Evolutionary conservation across 192 early-diverging fungal genomes (phyloP).

Genomic region (Polychytrium aggregatum): DNA sequence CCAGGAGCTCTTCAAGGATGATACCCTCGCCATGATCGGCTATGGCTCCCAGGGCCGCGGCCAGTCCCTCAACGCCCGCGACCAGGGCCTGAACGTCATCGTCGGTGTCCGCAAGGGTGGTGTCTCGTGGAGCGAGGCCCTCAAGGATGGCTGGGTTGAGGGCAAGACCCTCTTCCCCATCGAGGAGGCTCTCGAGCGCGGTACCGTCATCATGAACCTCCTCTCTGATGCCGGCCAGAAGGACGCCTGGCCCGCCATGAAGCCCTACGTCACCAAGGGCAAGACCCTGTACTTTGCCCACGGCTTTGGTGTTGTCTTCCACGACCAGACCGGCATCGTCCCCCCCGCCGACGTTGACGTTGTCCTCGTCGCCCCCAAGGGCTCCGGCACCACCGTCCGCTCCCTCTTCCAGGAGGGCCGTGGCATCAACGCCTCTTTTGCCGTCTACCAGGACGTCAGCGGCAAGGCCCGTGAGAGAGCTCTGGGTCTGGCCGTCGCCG

Average conservation of each 20-base stretch:
- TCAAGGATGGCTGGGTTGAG: slow-evolving; percentile 90
- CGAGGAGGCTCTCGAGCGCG: slow-evolving; percentile 80
- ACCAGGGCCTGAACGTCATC: slow-evolving; percentile 94
- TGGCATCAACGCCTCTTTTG: slow-evolving; percentile 94
- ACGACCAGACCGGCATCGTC: slow-evolving; percentile 79
- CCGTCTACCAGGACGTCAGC: slow-evolving; percentile 86
- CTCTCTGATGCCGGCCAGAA: slow-evolving; percentile 94
- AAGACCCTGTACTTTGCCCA: slow-evolving; percentile 98
- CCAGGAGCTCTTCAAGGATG: slow-evolving; percentile 80
- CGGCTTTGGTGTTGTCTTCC: slow-evolving; percentile 91
- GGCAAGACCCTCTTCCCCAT: slow-evolving; percentile 93
- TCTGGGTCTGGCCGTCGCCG: slow-evolving; percentile 80
- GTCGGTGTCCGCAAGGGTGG: slow-evolving; percentile 83
- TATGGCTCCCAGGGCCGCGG: slow-evolving; percentile 94
- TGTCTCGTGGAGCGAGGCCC: slow-evolving; percentile 80
- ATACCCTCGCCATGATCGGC: slow-evolving; percentile 83
- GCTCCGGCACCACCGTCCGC: slow-evolving; percentile 87
- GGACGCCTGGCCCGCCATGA: slow-evolving; percentile 77
- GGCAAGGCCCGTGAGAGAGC: slow-evolving; percentile 91
- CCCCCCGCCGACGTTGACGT: slow-evolving; percentile 91
- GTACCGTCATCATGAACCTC: slow-evolving; percentile 86
- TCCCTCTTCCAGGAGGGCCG: slow-evolving; percentile 92
- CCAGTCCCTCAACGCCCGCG: slow-evolving; percentile 86
- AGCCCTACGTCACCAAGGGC: slow-evolving; percentile 82
- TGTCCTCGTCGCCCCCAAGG: slow-evolving; percentile 92